Evolutionary conservation across 164 flowering plant species (phyloP).

Genomic region (Nelumbo lutea): DNA sequence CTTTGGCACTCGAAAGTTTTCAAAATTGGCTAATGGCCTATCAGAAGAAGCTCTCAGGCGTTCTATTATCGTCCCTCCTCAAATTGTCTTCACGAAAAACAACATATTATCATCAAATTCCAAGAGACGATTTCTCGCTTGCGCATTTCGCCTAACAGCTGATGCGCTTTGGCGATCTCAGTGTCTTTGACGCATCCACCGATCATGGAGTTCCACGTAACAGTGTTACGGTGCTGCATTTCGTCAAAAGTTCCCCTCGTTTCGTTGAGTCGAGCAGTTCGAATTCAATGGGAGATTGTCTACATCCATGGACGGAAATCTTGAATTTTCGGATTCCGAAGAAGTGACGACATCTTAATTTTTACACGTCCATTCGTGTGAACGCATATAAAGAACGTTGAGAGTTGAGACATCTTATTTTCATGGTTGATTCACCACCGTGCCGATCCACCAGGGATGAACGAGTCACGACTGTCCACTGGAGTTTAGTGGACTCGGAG

Average conservation of each 20-base stretch:
- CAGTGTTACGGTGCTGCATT: slow-evolving; percentile 13
- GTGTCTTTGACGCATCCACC: slow-evolving; percentile 17
- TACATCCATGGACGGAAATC: slow-evolving; percentile 12
- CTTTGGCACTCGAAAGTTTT: too few relatives aligned
- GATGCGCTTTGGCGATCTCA: slow-evolving; percentile 12
- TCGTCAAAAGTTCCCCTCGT: slow-evolving; percentile 19
- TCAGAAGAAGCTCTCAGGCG: slow-evolving; percentile 5
- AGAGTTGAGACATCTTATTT: too few relatives aligned
- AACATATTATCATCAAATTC: slow-evolving; percentile 11
- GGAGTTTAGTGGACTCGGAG: too few relatives aligned
- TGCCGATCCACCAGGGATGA: too few relatives aligned
- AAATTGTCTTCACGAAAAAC: background rate
- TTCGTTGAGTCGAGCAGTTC: slow-evolving; percentile 10
- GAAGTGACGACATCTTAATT: too few relatives aligned
- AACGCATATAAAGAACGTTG: background rate
- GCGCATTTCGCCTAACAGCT: slow-evolving; percentile 13
- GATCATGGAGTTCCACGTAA: slow-evolving; percentile 25
- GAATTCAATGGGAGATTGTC: slow-evolving; percentile 8
- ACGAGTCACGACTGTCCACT: too few relatives aligned
- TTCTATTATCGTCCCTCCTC: slow-evolving; percentile 4
- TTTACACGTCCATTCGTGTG: background rate
- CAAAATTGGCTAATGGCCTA: background rate
- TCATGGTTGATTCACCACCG: too few relatives aligned
- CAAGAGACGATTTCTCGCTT: slow-evolving; percentile 11
- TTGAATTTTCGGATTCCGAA: background rate